A percentile compares a stretch with the other conserved stretches of the same genome.
Conservation (phyloP, 2,329 filamentous ascomycete species). For the Massarina eburnea region DNA sequence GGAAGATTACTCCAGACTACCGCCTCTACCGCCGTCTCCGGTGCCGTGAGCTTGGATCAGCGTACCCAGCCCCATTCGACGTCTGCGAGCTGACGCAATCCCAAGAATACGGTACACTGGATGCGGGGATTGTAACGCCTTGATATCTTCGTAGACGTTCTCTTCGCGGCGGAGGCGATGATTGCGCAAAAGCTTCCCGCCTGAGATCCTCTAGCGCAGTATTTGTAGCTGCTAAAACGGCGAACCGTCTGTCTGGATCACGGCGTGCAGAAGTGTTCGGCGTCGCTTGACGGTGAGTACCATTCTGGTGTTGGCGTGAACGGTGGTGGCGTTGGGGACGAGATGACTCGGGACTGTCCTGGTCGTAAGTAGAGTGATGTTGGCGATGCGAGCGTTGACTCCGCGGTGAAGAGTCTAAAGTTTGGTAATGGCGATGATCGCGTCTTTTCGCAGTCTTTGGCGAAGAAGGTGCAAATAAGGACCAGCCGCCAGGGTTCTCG, state of each 20-base stretch:
- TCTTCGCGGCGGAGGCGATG: conserved; percentile 35
- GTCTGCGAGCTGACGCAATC: conserved; percentile 40
- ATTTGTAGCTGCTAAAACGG: conserved; percentile 41
- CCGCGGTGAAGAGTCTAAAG: conserved; percentile 30
- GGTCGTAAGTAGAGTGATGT: conserved; percentile 18
- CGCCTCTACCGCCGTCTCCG: conserved; percentile 24
- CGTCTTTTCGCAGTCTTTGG: conserved; percentile 28
- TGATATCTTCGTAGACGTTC: conserved; percentile 37
- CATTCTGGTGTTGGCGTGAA: conserved; percentile 28
- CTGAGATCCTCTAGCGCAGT: conserved; percentile 38
- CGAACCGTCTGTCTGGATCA: conserved; percentile 41
- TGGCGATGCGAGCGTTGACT: conserved; percentile 31
- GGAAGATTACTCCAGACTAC: not conserved
- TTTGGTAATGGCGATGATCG: conserved; percentile 30
- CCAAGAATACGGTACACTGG: conserved; percentile 40
- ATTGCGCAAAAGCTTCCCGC: conserved; percentile 38
- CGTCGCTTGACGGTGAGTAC: conserved; percentile 26
- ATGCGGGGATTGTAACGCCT: conserved; percentile 32
- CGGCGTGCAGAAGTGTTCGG: conserved; percentile 38
- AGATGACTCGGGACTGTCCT: conserved; percentile 18
- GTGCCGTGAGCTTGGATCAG: conserved; percentile 25
- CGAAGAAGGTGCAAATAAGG: conserved; percentile 33
- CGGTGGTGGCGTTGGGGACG: conserved; percentile 27
- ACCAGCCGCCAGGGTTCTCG: conserved; percentile 30
- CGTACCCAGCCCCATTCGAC: conserved; percentile 20